Conservation (phyloP, 2,329 filamentous ascomycete genomes). For the Diaporthe sp. region DNA sequence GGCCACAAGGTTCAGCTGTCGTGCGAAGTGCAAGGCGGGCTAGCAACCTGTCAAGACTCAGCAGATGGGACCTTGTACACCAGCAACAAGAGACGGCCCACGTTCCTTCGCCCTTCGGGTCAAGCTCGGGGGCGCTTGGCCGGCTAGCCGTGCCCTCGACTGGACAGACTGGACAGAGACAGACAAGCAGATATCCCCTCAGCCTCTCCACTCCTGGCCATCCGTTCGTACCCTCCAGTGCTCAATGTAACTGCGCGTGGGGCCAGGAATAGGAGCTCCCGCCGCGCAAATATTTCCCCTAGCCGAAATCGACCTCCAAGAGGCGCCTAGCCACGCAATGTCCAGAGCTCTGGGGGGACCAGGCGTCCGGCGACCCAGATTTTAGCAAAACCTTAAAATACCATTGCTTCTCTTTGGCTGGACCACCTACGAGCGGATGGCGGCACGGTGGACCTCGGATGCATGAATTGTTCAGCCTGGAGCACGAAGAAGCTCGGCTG, state of each 20-base stretch:
- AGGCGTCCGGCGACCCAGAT: constrained; percentile 19
- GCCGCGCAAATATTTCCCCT: background rate
- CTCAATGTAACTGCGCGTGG: constrained; percentile 7
- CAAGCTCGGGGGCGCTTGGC: constrained; percentile 3
- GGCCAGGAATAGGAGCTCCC: constrained; percentile 19
- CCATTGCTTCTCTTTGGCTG: constrained; percentile 15
- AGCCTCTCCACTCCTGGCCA: background rate
- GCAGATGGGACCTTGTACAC: constrained; percentile 27
- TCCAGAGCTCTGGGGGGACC: background rate
- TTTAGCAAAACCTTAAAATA: constrained; percentile 37
- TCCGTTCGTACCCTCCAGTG: background rate
- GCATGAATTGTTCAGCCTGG: constrained; percentile 11
- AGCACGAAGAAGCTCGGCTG: constrained; percentile 13
- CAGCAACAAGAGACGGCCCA: background rate
- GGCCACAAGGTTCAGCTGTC: constrained; percentile 28
- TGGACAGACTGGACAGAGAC: background rate
- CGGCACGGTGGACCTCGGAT: constrained; percentile 29
- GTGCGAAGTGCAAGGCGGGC: constrained; percentile 15
- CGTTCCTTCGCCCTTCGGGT: constrained; percentile 4
- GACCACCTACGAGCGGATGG: constrained; percentile 6
- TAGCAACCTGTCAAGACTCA: constrained; percentile 26
- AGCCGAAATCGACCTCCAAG: constrained; percentile 15
- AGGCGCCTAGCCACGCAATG: constrained; percentile 19
- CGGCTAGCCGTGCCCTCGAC: constrained; percentile 5
- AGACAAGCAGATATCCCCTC: background rate